Base-by-base conservation (phyloP, 345 rosid species). In the Dovyalis caffra region DNA sequence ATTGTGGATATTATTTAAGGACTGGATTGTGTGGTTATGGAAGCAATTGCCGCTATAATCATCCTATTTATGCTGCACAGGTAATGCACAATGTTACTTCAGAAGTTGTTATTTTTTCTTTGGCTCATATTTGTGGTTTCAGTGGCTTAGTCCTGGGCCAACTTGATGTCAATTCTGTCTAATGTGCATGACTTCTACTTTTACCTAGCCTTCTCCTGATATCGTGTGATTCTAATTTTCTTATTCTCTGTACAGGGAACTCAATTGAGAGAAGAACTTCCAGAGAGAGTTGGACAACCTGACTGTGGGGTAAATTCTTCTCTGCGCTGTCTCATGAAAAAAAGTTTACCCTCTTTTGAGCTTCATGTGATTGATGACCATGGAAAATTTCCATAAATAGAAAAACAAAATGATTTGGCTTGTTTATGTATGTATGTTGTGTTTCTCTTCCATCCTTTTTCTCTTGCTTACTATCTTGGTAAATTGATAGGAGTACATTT, bases 1-100 rank as follows among this genome's bases (percentile, higher is more conserved):
- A 91, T 85, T 91, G 97, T 69, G 82, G 64, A 32, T 91, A 73
- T 79, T 90, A 80, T 83, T 60, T 87, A 14, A 88, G 92, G 86
- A 88, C 91, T 71, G 97, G 97, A 51, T 73, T 47, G 33, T 90
- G 97, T 79, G 87, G 90, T 32, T 91, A 87, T 82, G 97, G 97
- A 82, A 87, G 38, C 75, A 87, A 79, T 58, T 91, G 97, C 58
- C 88, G 91, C 18, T 91, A 69, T 83, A 87, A 91, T 83, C 97
- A 91, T 78, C 94, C 97, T 75, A 68, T 85, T 63, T 80, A 78
- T 86, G 76, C 75, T 49, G 85, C 87, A 3, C 90, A 86, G 86
- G 93, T 86, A 74, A 70, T 76, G 34, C 25, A 62, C 33, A 20
- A 45, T 73, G 66, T 26, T 51, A 15, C 10, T 35, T 38, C 12